Evolutionary conservation across 805 yeast genomes (phyloP), one percentile per base, ranked within the genome.

Genomic region (Deakozyma indianensis): DNA sequence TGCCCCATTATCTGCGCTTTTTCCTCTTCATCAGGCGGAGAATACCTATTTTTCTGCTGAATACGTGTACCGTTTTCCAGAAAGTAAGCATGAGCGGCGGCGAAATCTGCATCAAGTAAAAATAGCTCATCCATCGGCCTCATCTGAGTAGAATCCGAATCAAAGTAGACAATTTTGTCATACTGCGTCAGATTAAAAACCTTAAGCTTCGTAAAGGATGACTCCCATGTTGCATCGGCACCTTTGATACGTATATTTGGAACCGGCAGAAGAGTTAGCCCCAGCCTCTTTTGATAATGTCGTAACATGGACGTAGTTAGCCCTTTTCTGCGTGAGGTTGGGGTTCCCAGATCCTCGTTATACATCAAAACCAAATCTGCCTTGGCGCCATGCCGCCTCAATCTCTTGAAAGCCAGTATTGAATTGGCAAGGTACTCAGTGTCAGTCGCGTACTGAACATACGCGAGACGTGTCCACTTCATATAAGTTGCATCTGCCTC

Each of bases 71-170:
- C 38, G 18, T 32, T 9, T 9, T 14, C 28, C 18, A 32, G 18
- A 32, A 32, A 32, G 16, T 32, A 32, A 20, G 18, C 18, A 32
- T 32, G 18, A 7, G 38, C 7, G 5, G 38, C 18, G 11, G 38
- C 38, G 16, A 32, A 32, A 20, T 32, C 38, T 5, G 18, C 38
- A 32, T 32, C 38, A 14, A 32, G 18, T 14, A 32, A n/a, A 42
- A 62, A 63, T 40, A 65, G 53, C n/a, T 51, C 56, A 45, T 53
- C 63, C 18, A 67, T 47, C 25, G 55, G 47, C 35, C 45, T 50
- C 16, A 68, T 35, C 1, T 78, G 77, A 41, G 75, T 61, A 11
- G 75, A 70, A 53, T 75, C 81, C 14, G 76, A 69, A 54, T 75
- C 81, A 40, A 76, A 58, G 51, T 71, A 75, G 29, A 76, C 67